These are phyloP conservation scores for Nelumbo lutea DNA, from an alignment of 164 flowering plant genomes.

Conservation along the genomic window DNA sequence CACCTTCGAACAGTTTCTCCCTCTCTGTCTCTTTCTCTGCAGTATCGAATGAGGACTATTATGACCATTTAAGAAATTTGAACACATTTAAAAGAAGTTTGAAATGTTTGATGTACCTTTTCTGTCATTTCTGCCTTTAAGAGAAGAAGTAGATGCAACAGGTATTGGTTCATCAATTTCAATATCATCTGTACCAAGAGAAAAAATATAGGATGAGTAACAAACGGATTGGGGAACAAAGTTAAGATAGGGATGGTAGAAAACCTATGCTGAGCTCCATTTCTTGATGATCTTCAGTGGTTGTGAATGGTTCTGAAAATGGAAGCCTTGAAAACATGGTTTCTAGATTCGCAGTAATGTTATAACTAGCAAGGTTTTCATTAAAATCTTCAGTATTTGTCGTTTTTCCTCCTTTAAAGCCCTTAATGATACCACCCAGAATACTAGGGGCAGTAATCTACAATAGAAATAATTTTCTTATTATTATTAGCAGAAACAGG, in stretches of 20 bases:
- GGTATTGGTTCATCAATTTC: conserved; percentile 66
- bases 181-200: conserved; percentile 64
- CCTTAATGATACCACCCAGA: conserved; percentile 61
- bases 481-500: not conserved
- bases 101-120: conserved; percentile 29
- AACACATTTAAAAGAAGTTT: conserved; percentile 1
- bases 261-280: conserved; percentile 63
- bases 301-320: conserved; percentile 32
- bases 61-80: conserved; percentile 1
- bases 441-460: conserved; percentile 45
- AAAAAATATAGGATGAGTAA: not conserved
- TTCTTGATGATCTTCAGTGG: conserved; percentile 19
- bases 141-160: conserved; percentile 36
- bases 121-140: conserved; percentile 25
- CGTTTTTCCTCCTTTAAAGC: conserved; percentile 44
- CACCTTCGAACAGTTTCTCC: conserved; percentile 60
- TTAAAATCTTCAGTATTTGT: conserved; percentile 19
- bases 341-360: conserved; percentile 36
- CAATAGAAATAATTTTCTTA: not conserved
- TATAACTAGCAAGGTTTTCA: conserved; percentile 20
- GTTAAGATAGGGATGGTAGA: conserved; percentile 1
- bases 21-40: conserved; percentile 56
- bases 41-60: not conserved
- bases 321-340: conserved; percentile 52
- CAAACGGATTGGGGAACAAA: not conserved